Conservation (phyloP, 2,329 filamentous ascomycete genomes). For the Aspergillus caelatus region DNA sequence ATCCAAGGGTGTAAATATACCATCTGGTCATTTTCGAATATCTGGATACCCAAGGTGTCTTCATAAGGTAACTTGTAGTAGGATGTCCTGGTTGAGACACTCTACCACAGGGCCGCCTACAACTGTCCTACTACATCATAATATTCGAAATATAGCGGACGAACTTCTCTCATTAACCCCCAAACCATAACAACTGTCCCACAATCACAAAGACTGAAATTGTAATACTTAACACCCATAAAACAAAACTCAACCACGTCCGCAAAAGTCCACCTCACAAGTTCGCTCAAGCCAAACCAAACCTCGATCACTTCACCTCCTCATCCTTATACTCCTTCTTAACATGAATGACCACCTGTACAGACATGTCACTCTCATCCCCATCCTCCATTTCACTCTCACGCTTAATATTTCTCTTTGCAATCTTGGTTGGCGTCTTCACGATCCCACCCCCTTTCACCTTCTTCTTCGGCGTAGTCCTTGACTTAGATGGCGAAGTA, state of each 20-base stretch:
- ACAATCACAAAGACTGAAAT: not conserved
- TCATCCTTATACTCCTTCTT: not conserved
- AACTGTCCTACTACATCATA: too few species aligned
- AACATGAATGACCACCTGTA: not conserved
- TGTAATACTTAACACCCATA: not conserved
- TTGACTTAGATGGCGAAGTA: not conserved
- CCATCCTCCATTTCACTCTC: not conserved
- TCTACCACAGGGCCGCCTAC: too few species aligned
- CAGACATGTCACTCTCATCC: not conserved
- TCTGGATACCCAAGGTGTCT: too few species aligned
- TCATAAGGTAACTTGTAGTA: too few species aligned
- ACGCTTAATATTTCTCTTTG: not conserved
- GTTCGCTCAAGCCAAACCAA: too few species aligned
- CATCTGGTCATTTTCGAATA: too few species aligned
- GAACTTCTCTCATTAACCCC: too few species aligned
- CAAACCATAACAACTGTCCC: not conserved
- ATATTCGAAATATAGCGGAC: too few species aligned
- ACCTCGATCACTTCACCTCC: not conserved
- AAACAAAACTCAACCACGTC: accelerated
- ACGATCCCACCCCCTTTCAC: too few species aligned
- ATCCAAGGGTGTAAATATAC: too few species aligned
- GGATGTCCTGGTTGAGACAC: too few species aligned
- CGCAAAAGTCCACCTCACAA: too few species aligned
- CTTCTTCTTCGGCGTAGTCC: not conserved
- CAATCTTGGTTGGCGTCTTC: not conserved